These are phyloP conservation scores for Aspergillus nomiae DNA, from an alignment of 2,329 filamentous ascomycete genomes.

Conservation along the genomic window DNA sequence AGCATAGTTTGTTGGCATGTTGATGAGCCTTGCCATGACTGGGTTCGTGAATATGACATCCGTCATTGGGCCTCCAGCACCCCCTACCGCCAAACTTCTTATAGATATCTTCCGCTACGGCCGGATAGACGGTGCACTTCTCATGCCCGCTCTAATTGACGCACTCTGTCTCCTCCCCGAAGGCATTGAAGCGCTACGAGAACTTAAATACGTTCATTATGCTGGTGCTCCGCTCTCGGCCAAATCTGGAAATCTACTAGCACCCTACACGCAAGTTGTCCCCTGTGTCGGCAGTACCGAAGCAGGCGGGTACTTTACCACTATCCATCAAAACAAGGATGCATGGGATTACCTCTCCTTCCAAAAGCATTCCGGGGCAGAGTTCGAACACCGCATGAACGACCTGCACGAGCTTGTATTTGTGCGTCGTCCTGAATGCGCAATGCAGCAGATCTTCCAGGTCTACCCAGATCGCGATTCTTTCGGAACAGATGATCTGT, in stretches of 20 bases:
- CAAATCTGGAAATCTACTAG: background rate
- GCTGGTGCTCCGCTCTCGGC: background rate
- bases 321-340: background rate
- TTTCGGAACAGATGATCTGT: constrained; percentile 28
- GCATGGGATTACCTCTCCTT: background rate
- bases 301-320: background rate
- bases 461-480: constrained; percentile 20
- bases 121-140: constrained; percentile 17
- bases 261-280: background rate
- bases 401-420: background rate
- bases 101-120: constrained; percentile 22
- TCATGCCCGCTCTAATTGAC: constrained; percentile 27
- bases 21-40: constrained; percentile 20
- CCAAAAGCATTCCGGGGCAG: background rate
- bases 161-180: constrained; percentile 15
- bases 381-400: background rate
- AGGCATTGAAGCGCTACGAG: constrained; percentile 19
- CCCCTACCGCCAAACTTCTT: constrained; percentile 1
- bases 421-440: background rate
- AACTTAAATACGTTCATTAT: constrained; percentile 5
- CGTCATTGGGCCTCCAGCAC: constrained; percentile 19
- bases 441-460: constrained; percentile 23
- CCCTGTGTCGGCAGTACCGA: background rate
- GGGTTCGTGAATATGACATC: constrained; percentile 16
- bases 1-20: constrained; percentile 22